Conservation (phyloP, 2,329 filamentous ascomycete species). For the Botryosphaeria dothidea region DNA sequence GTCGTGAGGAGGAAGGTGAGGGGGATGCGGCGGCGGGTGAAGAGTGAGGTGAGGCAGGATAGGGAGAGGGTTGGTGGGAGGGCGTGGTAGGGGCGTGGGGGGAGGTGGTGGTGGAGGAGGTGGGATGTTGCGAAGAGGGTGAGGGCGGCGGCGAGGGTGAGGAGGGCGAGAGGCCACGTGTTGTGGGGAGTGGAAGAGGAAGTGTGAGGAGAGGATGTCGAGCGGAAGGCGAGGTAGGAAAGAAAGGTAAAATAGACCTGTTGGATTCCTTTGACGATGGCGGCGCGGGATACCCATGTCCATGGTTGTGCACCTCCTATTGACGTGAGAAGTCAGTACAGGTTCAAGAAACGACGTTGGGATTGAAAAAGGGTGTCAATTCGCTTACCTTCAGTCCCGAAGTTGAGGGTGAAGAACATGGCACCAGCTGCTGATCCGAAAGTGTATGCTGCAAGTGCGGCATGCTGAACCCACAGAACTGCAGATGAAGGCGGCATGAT, state of each 20-base stretch:
- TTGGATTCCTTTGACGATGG: neutral
- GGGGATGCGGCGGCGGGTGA: too few species aligned
- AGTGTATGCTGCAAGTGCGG: conserved; percentile 63
- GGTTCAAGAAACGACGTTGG: neutral
- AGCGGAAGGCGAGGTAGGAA: neutral
- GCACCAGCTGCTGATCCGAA: conserved; percentile 63
- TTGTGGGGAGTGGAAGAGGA: neutral
- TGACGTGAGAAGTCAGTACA: neutral
- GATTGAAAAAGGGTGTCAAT: too few species aligned
- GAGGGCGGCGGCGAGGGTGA: too few species aligned
- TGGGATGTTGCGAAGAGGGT: too few species aligned
- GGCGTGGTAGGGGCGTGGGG: too few species aligned
- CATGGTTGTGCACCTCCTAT: neutral
- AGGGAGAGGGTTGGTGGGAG: too few species aligned
- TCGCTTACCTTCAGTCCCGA: conserved; percentile 58
- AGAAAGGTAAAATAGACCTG: neutral
- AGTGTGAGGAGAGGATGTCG: neutral
- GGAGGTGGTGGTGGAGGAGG: too few species aligned
- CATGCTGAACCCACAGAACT: conserved; percentile 33
- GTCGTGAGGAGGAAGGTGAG: too few species aligned
- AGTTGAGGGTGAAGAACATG: conserved; percentile 68
- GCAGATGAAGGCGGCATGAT: conserved; percentile 39
- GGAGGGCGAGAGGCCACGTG: neutral
- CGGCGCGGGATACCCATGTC: neutral
- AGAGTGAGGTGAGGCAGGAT: too few species aligned